Evolutionary conservation across 1,284 basidiomycete genomes (phyloP), one percentile per base, ranked within the genome.

Genomic region (Trichosporon coremiiforme): DNA sequence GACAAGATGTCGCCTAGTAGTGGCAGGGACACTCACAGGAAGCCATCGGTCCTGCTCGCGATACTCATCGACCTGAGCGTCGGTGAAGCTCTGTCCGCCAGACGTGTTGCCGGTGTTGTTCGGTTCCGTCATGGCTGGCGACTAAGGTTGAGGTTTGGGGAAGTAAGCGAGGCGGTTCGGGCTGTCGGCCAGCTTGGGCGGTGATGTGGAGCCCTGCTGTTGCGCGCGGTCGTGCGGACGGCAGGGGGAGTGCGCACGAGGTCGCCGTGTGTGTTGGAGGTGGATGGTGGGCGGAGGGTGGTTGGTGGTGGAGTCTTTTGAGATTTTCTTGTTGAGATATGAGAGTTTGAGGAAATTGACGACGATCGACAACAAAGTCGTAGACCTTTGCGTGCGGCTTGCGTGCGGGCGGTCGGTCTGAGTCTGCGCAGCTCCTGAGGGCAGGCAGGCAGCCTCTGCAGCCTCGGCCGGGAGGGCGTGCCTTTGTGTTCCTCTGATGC

Each of bases 1-100:
- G 36, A 10, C 9, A 38, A 38, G 36, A 1, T 13, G 41, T 8
- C 53, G 53, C 22, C 36, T 38, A 25, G n/a, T 35, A 10, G 33
- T 10, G 33, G 33, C 25, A 35, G 9, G 33, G 33, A 35, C 33
- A 87, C 89, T 79, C 75, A 95, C 93, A 12, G 94, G 94, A 13
- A 95, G 86, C 84, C 91, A 95, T 57, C 93, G 88, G 84, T 96
- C 94, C 82, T 95, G 93, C 80, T 95, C 93, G 76, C 92, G 87
- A 80, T 93, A 95, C 79, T 94, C 92, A 66, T 93, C 93, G 53
- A 96, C 90, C 80, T 95, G 93, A 75, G 92, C 89, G 73, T 95
- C 93, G 3, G 92, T 95, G 77, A 95, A 94, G 45, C 12, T 38
- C 47, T 62, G 57, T 5, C 57, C 57, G 15, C 57, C 57, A 5